A percentile compares a stretch with the other conserved stretches of the same genome.
Evolutionary conservation across 139 green algal genomes (phyloP).

Genomic region (Penium margaritaceum): DNA sequence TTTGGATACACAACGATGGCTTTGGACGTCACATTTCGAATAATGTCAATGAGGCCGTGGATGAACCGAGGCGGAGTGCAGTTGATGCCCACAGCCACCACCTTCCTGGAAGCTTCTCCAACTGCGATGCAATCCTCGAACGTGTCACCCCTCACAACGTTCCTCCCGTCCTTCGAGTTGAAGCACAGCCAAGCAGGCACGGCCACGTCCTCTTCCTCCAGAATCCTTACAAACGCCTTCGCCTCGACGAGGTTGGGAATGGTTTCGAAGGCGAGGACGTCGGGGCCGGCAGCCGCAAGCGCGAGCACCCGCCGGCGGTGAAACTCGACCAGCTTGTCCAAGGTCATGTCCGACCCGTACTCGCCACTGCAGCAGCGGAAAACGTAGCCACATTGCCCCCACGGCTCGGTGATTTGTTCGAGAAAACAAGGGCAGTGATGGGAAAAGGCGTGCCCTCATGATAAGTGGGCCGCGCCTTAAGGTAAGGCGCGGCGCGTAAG

Average conservation of each 20-base stretch:
- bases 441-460: no score
- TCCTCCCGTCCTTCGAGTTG: constrained; percentile 28
- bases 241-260: constrained; percentile 28
- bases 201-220: constrained; percentile 28
- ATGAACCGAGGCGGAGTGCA: no score
- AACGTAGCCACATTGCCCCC: no score
- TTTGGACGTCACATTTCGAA: constrained; percentile 33
- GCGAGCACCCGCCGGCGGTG: constrained; percentile 30
- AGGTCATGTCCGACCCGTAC: constrained; percentile 27
- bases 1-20: constrained; percentile 43
- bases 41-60: no score
- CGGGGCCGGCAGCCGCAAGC: constrained; percentile 19
- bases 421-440: no score
- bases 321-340: constrained; percentile 39
- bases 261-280: constrained; percentile 43
- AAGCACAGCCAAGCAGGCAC: constrained; percentile 36
- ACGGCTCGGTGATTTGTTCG: no score
- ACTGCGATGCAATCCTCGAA: constrained; percentile 24
- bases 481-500: no score
- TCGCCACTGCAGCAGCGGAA: constrained; percentile 28
- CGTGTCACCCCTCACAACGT: constrained; percentile 8
- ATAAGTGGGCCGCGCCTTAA: no score
- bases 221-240: constrained; percentile 28
- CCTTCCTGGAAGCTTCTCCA: constrained; percentile 1
- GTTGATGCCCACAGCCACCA: constrained; percentile 44